These are phyloP conservation scores for Boletellus deceptivus DNA, from an alignment of 1,284 basidiomycete genomes.

Conservation along the genomic window DNA sequence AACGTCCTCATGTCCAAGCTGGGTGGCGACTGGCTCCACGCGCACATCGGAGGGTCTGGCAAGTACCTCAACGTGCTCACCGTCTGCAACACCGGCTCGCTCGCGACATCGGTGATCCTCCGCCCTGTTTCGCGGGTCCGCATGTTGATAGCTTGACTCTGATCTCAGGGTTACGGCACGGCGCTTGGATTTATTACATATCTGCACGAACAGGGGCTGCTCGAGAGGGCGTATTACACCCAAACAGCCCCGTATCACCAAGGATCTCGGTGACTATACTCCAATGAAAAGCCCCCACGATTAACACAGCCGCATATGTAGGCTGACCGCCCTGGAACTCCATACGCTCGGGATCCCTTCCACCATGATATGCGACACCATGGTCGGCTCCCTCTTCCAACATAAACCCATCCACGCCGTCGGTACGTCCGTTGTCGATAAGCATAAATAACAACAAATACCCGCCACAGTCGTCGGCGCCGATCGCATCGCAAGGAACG, in stretches of 20 bases:
- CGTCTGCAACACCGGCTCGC: slow-evolving; percentile 93
- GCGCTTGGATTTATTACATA: slow-evolving; percentile 92
- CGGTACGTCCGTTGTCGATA: slow-evolving; percentile 44
- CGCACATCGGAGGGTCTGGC: slow-evolving; percentile 40
- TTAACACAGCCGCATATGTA: slow-evolving; percentile 23
- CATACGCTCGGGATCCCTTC: slow-evolving; percentile 78
- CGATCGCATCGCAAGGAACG: slow-evolving; percentile 84
- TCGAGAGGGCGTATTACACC: slow-evolving; percentile 83
- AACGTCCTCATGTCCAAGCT: slow-evolving; percentile 80
- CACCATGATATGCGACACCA: slow-evolving; percentile 94
- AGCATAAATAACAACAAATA: not conserved
- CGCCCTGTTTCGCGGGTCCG: not conserved
- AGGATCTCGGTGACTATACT: slow-evolving; percentile 59
- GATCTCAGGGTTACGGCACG: slow-evolving; percentile 82
- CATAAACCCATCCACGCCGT: slow-evolving; percentile 85
- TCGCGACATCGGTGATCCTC: slow-evolving; percentile 77
- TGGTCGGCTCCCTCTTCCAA: slow-evolving; percentile 91
- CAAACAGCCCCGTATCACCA: slow-evolving; percentile 95
- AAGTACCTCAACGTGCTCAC: slow-evolving; percentile 76
- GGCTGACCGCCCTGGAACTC: slow-evolving; percentile 85
- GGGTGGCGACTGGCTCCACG: slow-evolving; percentile 82
- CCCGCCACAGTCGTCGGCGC: slow-evolving; percentile 67
- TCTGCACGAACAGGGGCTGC: slow-evolving; percentile 72
- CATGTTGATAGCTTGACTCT: slow-evolving; percentile 4
- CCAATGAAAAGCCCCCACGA: not conserved